Percentiles rank a stretch among this genome's conserved stretches.
These are phyloP conservation scores for Fistulina hepatica DNA, from an alignment of 1,284 basidiomycete species.

Conservation along the genomic window DNA sequence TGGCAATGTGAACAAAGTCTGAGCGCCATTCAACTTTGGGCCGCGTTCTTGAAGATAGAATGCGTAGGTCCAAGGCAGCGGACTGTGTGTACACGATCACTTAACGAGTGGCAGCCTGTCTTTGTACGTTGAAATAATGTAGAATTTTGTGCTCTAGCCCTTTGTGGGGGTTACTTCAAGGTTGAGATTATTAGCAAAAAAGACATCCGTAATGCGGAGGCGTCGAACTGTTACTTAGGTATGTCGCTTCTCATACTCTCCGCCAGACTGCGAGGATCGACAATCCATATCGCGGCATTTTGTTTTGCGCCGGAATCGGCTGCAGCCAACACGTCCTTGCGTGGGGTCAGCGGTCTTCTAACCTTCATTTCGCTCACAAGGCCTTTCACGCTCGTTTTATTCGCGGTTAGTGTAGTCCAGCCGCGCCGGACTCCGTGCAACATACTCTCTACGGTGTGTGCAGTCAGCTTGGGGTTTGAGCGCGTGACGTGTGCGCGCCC, in stretches of 20 bases:
- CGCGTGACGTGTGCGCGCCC: constrained; percentile 39
- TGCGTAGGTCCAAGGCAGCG: too few species aligned
- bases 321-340: constrained; percentile 10
- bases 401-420: constrained; percentile 77
- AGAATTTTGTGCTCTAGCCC: too few species aligned
- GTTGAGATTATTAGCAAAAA: too few species aligned
- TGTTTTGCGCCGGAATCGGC: constrained; percentile 10
- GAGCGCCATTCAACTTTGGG: too few species aligned
- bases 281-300: constrained; percentile 53
- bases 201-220: too few species aligned
- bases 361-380: constrained; percentile 47
- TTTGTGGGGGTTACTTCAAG: too few species aligned
- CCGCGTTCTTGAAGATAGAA: too few species aligned
- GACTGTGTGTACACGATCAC: too few species aligned
- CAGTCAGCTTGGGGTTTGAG: constrained; percentile 48
- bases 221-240: too few species aligned
- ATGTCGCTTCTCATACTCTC: constrained; percentile 53
- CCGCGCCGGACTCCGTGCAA: constrained; percentile 55
- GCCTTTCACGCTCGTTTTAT: constrained; percentile 66
- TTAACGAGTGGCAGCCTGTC: too few species aligned
- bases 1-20: constrained; percentile 25
- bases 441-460: constrained; percentile 61
- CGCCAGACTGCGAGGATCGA: constrained; percentile 65
- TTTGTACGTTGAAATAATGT: too few species aligned
- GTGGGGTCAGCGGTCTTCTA: constrained; percentile 11